Conservation (phyloP, 2,329 filamentous ascomycete genomes). For the Apiospora sp. region DNA sequence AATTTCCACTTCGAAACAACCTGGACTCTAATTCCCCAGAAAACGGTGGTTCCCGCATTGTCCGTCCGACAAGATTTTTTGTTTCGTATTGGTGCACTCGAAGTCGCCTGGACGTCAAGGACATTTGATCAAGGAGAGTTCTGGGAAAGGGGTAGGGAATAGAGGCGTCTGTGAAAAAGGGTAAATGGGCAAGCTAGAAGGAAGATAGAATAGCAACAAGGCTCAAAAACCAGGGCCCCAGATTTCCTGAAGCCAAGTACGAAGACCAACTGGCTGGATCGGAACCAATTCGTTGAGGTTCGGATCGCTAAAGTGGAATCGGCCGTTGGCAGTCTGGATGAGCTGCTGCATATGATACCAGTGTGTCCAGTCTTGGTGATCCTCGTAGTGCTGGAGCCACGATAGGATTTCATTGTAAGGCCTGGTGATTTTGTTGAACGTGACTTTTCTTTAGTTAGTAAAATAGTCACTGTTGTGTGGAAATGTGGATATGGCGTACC, state of each 20-base stretch:
- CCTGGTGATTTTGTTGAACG: constrained; percentile 48
- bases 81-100: neutral
- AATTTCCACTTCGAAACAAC: neutral
- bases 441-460: constrained; percentile 35
- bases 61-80: neutral
- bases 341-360: constrained; percentile 67
- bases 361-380: constrained; percentile 56
- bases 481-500: constrained; percentile 45
- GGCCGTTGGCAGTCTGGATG: constrained; percentile 71
- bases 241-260: constrained; percentile 60
- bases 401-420: constrained; percentile 51
- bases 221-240: constrained; percentile 47
- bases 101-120: neutral
- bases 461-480: constrained; percentile 39
- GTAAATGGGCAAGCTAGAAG: neutral
- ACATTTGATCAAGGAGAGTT: neutral
- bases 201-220: neutral
- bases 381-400: constrained; percentile 51
- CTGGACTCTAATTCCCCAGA: neutral
- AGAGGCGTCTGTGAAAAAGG: neutral
- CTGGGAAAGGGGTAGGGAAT: neutral
- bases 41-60: neutral
- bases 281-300: constrained; percentile 64
- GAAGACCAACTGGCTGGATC: constrained; percentile 59
- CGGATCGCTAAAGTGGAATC: constrained; percentile 68